phyloP scores from a whole-genome alignment of 2,329 filamentous ascomycete species.

The Blumeria graminis region DNA sequence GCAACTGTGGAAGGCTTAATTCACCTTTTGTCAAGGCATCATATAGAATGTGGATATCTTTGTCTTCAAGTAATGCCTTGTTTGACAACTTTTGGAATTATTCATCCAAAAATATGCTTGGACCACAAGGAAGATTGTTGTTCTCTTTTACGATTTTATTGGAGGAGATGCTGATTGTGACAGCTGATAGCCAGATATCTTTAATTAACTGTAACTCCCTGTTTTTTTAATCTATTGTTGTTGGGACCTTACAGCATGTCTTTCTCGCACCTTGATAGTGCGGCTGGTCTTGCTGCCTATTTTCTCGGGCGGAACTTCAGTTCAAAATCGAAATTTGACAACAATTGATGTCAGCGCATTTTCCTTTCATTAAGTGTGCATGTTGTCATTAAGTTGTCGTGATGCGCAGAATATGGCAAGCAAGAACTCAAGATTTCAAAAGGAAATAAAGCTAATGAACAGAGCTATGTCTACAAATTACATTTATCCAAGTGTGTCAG shows the following conservation, averaged over 20 bases:
- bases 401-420: too few species aligned
- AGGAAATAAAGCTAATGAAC: background rate
- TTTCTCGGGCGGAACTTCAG: background rate
- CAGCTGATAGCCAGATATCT: too few species aligned
- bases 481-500: background rate
- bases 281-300: background rate
- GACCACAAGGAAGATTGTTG: background rate
- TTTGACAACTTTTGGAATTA: background rate
- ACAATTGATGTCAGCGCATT: background rate
- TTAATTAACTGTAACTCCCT: too few species aligned
- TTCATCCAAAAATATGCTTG: background rate
- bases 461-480: background rate
- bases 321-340: background rate
- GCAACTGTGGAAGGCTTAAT: background rate
- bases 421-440: too few species aligned
- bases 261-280: background rate
- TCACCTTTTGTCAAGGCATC: background rate
- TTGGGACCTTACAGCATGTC: too few species aligned
- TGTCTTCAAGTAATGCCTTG: background rate
- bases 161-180: too few species aligned
- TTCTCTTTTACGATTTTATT: background rate
- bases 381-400: background rate
- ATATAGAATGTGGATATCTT: background rate
- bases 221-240: too few species aligned
- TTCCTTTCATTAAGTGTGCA: background rate